Percentiles rank a stretch among this genome's conserved stretches.
phyloP scores from a whole-genome alignment of 352 stramenopile genomes.

The Globisporangium barbulae region DNA sequence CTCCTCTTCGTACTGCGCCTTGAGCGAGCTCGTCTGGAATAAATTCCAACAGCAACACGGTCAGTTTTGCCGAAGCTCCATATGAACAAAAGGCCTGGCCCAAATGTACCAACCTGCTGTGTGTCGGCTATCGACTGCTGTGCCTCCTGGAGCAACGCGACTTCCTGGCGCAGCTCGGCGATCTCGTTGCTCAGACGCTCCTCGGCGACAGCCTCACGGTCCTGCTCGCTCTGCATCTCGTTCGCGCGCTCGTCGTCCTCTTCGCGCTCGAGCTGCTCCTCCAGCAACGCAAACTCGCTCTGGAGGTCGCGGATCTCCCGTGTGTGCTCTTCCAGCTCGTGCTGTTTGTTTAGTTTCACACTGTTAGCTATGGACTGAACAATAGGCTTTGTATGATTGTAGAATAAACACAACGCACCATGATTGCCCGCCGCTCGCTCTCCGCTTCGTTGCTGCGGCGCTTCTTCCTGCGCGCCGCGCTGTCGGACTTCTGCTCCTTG shows the following conservation, averaged over 20 bases:
- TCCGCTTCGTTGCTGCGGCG: conserved; percentile 1
- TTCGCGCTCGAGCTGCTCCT: conserved; percentile 35
- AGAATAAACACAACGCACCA: background rate
- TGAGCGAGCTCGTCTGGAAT: conserved; percentile 47
- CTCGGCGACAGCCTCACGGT: conserved; percentile 27
- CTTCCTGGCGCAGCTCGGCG: conserved; percentile 52
- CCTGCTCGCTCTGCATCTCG: conserved; percentile 28
- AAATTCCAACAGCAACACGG: background rate
- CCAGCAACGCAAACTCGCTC: conserved; percentile 39
- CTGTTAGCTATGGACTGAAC: background rate
- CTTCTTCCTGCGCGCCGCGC: conserved; percentile 30
- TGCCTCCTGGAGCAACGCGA: conserved; percentile 50
- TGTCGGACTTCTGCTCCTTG: conserved; percentile 4
- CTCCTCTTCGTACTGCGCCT: conserved; percentile 65
- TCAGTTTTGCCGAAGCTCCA: too few species aligned
- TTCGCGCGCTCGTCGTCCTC: conserved; percentile 17
- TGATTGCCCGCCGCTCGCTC: conserved; percentile 11
- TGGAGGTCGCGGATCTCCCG: conserved; percentile 50
- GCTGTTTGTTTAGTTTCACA: conserved; percentile 1
- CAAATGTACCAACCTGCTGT: conserved; percentile 29
- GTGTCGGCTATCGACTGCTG: conserved; percentile 46
- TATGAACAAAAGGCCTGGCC: too few species aligned
- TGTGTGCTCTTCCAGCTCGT: conserved; percentile 42
- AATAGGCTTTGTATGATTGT: background rate
- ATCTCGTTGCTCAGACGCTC: conserved; percentile 49